These are phyloP conservation scores for Lactarius evosmus DNA, from an alignment of 768 basidiomycete species.

Conservation along the genomic window DNA sequence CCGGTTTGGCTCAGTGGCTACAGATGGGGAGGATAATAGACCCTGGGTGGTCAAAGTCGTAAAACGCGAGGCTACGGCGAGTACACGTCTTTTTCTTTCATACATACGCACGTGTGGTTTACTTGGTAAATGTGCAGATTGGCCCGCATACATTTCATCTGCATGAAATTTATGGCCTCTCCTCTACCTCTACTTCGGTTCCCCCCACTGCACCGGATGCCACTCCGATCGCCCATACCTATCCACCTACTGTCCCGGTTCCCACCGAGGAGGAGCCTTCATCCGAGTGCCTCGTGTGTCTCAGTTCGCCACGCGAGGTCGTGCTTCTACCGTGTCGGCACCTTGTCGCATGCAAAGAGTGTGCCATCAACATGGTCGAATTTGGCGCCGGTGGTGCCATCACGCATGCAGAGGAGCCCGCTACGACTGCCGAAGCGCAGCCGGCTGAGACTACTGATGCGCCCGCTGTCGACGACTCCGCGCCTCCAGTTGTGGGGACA, in stretches of 20 bases:
- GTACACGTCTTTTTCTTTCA: constrained; percentile 30
- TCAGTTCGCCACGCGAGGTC: constrained; percentile 85
- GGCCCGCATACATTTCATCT: constrained; percentile 92
- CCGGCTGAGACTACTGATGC: constrained; percentile 32
- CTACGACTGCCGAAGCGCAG: constrained; percentile 33
- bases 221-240: constrained; percentile 46
- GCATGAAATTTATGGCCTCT: constrained; percentile 92
- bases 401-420: constrained; percentile 49
- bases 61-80: constrained; percentile 81
- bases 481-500: constrained; percentile 33
- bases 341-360: constrained; percentile 93
- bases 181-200: constrained; percentile 45
- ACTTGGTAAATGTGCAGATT: constrained; percentile 49
- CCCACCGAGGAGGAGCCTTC: constrained; percentile 63
- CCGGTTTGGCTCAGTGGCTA: constrained; percentile 50
- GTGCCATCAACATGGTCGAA: constrained; percentile 95
- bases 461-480: constrained; percentile 6
- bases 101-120: constrained; percentile 7
- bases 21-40: constrained; percentile 46
- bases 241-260: constrained; percentile 42
- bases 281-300: constrained; percentile 88
- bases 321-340: constrained; percentile 92
- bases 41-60: constrained; percentile 93
- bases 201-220: constrained; percentile 37
- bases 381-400: constrained; percentile 92